A percentile compares a stretch with the other conserved stretches of the same genome.
These are phyloP conservation scores for Bryoerythrophyllum caledonicum DNA, from an alignment of 225 moss, liverwort and hornwort species.

Conservation along the genomic window DNA sequence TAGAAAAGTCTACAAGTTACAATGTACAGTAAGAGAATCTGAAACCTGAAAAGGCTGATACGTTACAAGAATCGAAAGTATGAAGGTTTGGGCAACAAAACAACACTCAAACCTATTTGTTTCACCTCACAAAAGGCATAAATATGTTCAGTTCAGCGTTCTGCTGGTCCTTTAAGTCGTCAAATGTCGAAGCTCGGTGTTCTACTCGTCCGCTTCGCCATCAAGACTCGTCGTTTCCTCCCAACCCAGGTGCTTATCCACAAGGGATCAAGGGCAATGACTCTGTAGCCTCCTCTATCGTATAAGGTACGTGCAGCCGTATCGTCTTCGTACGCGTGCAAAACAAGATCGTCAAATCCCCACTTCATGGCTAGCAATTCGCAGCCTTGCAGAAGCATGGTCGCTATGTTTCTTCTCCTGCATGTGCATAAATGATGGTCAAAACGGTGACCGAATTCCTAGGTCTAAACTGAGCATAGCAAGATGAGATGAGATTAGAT, in stretches of 20 bases:
- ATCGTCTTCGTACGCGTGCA: conserved; percentile 86
- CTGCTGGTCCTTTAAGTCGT: conserved; percentile 41
- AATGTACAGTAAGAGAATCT: conserved; percentile 14
- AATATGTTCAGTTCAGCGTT: conserved; percentile 17
- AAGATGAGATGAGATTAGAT: background rate
- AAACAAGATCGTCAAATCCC: conserved; percentile 70
- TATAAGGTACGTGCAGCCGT: conserved; percentile 66
- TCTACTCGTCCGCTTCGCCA: conserved; percentile 58
- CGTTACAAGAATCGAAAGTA: conserved; percentile 23
- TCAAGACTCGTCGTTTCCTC: conserved; percentile 64
- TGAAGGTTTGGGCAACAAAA: background rate
- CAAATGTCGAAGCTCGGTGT: conserved; percentile 39
- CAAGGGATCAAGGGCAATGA: conserved; percentile 57
- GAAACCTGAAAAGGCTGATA: conserved; percentile 10
- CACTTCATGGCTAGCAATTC: conserved; percentile 63
- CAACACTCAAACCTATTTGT: conserved; percentile 12
- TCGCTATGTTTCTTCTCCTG: conserved; percentile 79
- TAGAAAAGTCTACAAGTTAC: background rate
- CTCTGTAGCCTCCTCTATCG: conserved; percentile 61
- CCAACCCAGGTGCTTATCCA: conserved; percentile 81
- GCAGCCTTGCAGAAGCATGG: conserved; percentile 70
- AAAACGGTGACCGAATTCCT: background rate
- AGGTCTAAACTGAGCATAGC: background rate
- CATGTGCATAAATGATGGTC: background rate
- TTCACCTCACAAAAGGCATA: conserved; percentile 20